Percentiles rank a stretch among this genome's conserved stretches.
Evolutionary conservation across 2,329 filamentous ascomycete genomes (phyloP).

Genomic region (Neofusicoccum ribis): DNA sequence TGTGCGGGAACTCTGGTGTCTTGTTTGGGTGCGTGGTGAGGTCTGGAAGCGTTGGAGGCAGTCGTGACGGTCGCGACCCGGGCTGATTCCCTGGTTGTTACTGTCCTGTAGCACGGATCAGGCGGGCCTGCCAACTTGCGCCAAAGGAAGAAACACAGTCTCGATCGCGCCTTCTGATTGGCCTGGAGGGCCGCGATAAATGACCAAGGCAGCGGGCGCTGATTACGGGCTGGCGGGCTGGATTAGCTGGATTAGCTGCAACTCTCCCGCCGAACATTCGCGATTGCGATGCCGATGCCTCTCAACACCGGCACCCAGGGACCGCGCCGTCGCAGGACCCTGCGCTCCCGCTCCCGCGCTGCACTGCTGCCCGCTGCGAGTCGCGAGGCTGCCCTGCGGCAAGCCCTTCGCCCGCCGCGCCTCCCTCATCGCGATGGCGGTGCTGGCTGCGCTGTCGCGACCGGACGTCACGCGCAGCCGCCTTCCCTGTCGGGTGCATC

Average conservation of each 20-base stretch:
- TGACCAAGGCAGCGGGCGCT: slow-evolving; percentile 10
- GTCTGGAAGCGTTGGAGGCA: neutral
- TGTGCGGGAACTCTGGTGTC: neutral
- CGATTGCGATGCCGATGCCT: neutral
- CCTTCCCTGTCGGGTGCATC: neutral
- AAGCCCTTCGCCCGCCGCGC: too few relatives aligned
- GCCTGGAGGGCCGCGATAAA: slow-evolving; percentile 1
- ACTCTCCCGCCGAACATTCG: neutral
- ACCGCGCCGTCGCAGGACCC: slow-evolving; percentile 14
- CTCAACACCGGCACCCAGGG: slow-evolving; percentile 1
- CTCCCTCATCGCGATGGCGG: neutral
- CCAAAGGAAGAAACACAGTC: slow-evolving; percentile 11
- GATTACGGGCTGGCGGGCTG: slow-evolving; percentile 8
- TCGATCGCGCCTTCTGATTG: slow-evolving; percentile 8
- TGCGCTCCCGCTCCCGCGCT: neutral
- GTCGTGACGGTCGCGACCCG: neutral
- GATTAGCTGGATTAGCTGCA: slow-evolving; percentile 16
- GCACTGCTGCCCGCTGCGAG: neutral
- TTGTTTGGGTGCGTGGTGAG: neutral
- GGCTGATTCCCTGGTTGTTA: slow-evolving; percentile 11
- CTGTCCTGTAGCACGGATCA: slow-evolving; percentile 17
- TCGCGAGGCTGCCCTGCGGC: too few relatives aligned
- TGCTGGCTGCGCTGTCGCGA: neutral
- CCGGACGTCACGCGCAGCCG: slow-evolving; percentile 6
- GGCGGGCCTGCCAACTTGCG: slow-evolving; percentile 15